Percentiles rank a stretch among this genome's conserved stretches.
Conservation (phyloP, 2,329 filamentous ascomycete species). For the Beauveria bassiana region DNA sequence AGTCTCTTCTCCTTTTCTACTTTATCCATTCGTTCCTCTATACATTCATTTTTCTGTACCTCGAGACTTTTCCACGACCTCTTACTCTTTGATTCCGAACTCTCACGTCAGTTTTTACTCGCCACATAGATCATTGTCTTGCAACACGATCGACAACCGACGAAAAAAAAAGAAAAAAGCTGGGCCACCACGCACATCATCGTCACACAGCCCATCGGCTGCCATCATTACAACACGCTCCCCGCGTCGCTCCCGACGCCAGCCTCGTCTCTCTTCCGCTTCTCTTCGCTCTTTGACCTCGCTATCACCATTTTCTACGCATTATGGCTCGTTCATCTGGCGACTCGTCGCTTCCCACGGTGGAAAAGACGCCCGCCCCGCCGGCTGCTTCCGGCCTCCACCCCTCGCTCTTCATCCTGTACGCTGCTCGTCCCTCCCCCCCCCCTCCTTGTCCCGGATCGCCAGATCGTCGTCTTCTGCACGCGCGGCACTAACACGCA, state of each 20-base stretch:
- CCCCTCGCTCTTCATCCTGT: slow-evolving; percentile 27
- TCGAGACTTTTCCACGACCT: too few species aligned
- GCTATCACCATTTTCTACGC: not conserved
- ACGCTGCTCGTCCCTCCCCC: slow-evolving; percentile 6
- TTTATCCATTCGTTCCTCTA: too few species aligned
- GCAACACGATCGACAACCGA: too few species aligned
- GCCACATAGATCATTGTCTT: too few species aligned
- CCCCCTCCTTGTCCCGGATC: not conserved
- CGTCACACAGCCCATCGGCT: too few species aligned
- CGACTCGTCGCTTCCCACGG: slow-evolving; percentile 11
- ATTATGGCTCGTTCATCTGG: slow-evolving; percentile 3
- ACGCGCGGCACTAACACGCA: not conserved
- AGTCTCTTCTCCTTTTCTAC: too few species aligned
- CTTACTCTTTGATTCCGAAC: too few species aligned
- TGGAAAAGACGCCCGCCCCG: slow-evolving; percentile 19
- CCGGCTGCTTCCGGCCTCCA: slow-evolving; percentile 21
- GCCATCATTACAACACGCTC: too few species aligned
- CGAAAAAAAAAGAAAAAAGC: too few species aligned
- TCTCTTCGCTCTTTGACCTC: not conserved
- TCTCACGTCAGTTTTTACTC: too few species aligned
- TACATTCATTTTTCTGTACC: too few species aligned
- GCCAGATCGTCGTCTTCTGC: not conserved
- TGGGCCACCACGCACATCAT: too few species aligned
- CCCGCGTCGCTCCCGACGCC: not conserved
- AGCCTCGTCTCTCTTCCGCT: not conserved